Evolutionary conservation across 2,329 filamentous ascomycete genomes (phyloP), one percentile per base, ranked within the genome.

Genomic region (Fusarium graminum): DNA sequence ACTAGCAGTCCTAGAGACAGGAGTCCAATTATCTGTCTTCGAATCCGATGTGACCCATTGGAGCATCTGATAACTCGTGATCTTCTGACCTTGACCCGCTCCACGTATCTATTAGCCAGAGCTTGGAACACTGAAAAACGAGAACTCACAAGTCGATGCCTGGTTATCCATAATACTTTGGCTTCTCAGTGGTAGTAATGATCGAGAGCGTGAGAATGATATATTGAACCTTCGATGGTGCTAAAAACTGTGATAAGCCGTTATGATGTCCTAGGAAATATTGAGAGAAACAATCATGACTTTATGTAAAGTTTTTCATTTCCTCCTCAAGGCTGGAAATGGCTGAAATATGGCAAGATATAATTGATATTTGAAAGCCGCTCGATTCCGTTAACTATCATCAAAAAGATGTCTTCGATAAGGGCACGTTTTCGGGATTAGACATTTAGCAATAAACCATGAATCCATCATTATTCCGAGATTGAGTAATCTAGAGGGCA

Each of bases 31-130:
- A 26, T 46, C 30, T 9, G 11, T 3, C 10, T 17, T 46, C 9
- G 19, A 13, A 26, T 26, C 30, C 11, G 13, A n/a, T 5, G 14
- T 36, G 4, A n/a, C 19, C 44, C 19, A 46, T 12, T 46, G 44
- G n/a, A 36, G 19, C 22, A 36, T 46, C 14, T 46, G 44, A 14
- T 46, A 36, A 14, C 44, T 36, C 7, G 43, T 46, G 14, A 46
- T 34, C 14, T 26, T 14, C 16, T 9, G 44, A 11, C 19, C 10
- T 6, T 19, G 9, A 8, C 9, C n/a, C 3, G 8, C 44, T 46
- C 5, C 4, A 7, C 14, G n/a, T 8, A 2, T 34, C 6, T 16
- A 7, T 34, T 9, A 34, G 14, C 16, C 14, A 16, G 16, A 8
- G 8, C 16, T 34, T 14, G 16, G 7, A 7, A 7, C n/a, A 16